Conservation (phyloP, 2,329 filamentous ascomycete species). For the Lachnellula occidentalis region DNA sequence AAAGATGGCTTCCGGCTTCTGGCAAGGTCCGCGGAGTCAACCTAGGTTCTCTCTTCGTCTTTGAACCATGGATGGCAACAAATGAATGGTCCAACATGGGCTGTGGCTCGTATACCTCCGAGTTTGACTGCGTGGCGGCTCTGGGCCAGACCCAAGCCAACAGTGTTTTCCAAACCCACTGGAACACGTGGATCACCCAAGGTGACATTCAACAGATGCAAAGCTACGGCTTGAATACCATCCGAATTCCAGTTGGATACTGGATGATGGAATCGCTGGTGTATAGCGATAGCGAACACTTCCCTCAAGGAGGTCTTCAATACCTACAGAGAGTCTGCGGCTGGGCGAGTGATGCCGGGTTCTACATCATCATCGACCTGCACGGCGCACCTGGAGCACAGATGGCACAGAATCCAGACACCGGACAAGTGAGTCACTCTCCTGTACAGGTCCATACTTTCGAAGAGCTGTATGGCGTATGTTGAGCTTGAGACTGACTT, state of each 20-base stretch:
- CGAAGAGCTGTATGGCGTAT: neutral
- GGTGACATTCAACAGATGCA: conserved; percentile 40
- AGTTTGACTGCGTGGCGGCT: conserved; percentile 43
- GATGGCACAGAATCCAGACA: conserved; percentile 36
- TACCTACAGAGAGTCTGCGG: conserved; percentile 41
- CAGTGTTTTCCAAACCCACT: conserved; percentile 39
- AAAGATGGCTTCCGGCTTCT: conserved; percentile 15
- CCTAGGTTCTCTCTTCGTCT: conserved; percentile 41
- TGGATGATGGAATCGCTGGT: conserved; percentile 45
- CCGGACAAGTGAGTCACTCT: conserved; percentile 28
- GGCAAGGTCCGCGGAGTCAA: conserved; percentile 45
- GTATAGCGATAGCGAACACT: conserved; percentile 39
- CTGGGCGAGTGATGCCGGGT: conserved; percentile 38
- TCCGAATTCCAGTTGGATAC: conserved; percentile 45
- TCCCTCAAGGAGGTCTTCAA: conserved; percentile 40
- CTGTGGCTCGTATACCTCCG: conserved; percentile 36
- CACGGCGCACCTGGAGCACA: conserved; percentile 45
- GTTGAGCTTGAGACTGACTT: neutral
- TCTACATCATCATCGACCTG: conserved; percentile 47
- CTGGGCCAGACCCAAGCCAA: conserved; percentile 42
- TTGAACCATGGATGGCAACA: conserved; percentile 43
- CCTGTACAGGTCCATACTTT: neutral
- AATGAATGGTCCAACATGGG: conserved; percentile 40
- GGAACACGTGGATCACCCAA: conserved; percentile 43
- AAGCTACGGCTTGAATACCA: conserved; percentile 41